Evolutionary conservation across 148 eudicot genomes (phyloP).

Genomic region (Diospyros kaki): DNA sequence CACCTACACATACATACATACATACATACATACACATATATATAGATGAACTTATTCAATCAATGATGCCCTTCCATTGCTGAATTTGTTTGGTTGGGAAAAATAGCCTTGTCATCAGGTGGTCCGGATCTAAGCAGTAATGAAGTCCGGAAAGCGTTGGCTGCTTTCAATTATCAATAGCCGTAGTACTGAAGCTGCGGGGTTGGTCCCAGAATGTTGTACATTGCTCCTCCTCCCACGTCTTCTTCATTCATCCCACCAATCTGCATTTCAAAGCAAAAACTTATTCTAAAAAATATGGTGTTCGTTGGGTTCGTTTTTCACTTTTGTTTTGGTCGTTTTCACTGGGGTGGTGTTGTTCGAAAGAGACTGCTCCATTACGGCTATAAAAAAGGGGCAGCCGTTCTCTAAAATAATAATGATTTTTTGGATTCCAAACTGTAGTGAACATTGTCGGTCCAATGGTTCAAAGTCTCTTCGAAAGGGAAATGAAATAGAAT

Average conservation of each 20-base stretch:
- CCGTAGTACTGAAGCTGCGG: slow-evolving; percentile 43
- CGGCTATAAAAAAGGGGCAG: slow-evolving; percentile 10
- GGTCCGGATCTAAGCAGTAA: neutral
- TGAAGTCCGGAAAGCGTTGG: neutral
- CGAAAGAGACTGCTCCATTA: slow-evolving; percentile 1
- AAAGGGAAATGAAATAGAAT: too few relatives aligned
- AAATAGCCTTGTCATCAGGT: neutral
- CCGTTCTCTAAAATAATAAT: too few relatives aligned
- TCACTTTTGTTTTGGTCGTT: neutral
- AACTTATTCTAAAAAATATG: too few relatives aligned
- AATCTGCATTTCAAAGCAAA: slow-evolving; percentile 29
- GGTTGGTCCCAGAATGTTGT: slow-evolving; percentile 38
- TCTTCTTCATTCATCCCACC: slow-evolving; percentile 54
- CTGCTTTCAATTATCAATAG: slow-evolving; percentile 24
- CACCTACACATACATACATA: too few relatives aligned
- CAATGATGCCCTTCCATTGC: too few relatives aligned
- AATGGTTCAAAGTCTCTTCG: too few relatives aligned
- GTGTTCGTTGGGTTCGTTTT: too few relatives aligned
- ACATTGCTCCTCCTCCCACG: slow-evolving; percentile 30
- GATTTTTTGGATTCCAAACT: too few relatives aligned
- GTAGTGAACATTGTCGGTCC: too few relatives aligned
- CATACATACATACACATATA: too few relatives aligned
- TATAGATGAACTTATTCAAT: too few relatives aligned
- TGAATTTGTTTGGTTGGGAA: neutral
- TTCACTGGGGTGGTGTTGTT: neutral